Percentiles rank a stretch among this genome's conserved stretches.
Conservation (phyloP, 768 basidiomycete species). For the Solioccasus polychromus region DNA sequence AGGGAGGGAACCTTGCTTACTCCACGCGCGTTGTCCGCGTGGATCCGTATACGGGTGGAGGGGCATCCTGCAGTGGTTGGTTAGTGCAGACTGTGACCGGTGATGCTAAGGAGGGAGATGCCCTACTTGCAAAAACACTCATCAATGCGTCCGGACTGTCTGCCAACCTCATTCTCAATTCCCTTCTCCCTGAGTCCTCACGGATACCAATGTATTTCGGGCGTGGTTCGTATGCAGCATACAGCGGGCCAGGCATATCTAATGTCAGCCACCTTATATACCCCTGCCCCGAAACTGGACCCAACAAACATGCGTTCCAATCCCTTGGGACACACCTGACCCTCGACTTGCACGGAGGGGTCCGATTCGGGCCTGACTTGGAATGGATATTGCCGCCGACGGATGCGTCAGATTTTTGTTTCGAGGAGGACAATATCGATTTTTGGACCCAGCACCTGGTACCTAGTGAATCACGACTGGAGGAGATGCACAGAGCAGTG, state of each 20-base stretch:
- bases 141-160: slow-evolving; percentile 84
- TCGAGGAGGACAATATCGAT: slow-evolving; percentile 50
- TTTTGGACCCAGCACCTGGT: slow-evolving; percentile 73
- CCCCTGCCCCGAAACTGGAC: slow-evolving; percentile 75
- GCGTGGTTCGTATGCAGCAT: slow-evolving; percentile 84
- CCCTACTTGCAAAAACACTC: slow-evolving; percentile 69
- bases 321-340: slow-evolving; percentile 92
- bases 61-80: slow-evolving; percentile 64
- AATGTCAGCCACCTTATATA: slow-evolving; percentile 79
- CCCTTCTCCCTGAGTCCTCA: slow-evolving; percentile 52
- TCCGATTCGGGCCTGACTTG: slow-evolving; percentile 91
- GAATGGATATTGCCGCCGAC: slow-evolving; percentile 73
- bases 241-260: slow-evolving; percentile 73
- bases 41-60: slow-evolving; percentile 51
- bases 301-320: slow-evolving; percentile 63
- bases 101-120: slow-evolving; percentile 48
- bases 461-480: slow-evolving; percentile 57
- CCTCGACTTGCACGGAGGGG: slow-evolving; percentile 77
- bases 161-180: slow-evolving; percentile 67
- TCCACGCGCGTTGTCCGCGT: slow-evolving; percentile 84
- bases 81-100: slow-evolving; percentile 77
- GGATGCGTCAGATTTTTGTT: slow-evolving; percentile 23
- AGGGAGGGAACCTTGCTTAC: slow-evolving; percentile 66
- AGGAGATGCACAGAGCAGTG: slow-evolving; percentile 72
- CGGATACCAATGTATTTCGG: slow-evolving; percentile 78